These are phyloP conservation scores for Scenedesmus sp. DNA, from an alignment of 163 green algal species.

Conservation along the genomic window DNA sequence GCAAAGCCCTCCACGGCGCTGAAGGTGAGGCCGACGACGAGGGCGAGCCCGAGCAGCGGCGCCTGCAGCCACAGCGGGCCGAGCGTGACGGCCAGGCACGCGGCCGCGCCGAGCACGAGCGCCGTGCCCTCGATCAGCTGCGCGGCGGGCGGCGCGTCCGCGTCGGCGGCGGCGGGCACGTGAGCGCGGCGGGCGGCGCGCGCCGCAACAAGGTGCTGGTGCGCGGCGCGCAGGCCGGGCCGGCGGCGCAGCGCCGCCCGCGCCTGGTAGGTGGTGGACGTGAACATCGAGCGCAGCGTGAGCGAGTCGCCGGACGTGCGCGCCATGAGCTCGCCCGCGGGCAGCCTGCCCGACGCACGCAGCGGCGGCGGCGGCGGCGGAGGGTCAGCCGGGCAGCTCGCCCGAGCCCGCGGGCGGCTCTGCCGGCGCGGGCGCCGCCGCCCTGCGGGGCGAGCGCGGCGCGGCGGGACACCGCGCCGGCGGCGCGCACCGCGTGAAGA, in stretches of 20 bases:
- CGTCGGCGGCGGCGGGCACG: too few species aligned
- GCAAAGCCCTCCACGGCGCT: constrained; percentile 2
- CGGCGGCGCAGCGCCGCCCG: not conserved
- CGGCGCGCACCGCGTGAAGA: constrained; percentile 22
- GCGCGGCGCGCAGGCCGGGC: too few species aligned
- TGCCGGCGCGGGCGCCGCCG: too few species aligned
- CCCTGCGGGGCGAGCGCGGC: too few species aligned
- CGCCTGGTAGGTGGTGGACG: constrained; percentile 42
- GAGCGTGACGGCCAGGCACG: not conserved
- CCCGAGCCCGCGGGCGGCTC: too few species aligned
- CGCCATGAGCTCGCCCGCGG: constrained; percentile 50
- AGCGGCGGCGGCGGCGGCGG: too few species aligned
- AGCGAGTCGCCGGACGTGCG: constrained; percentile 47
- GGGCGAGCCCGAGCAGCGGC: not conserved
- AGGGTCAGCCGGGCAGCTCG: too few species aligned
- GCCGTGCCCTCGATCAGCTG: constrained; percentile 5
- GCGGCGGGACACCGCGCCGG: too few species aligned
- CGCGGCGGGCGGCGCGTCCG: too few species aligned
- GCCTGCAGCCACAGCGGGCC: not conserved
- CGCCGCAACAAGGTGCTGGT: too few species aligned
- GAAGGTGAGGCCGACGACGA: not conserved
- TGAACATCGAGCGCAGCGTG: constrained; percentile 43
- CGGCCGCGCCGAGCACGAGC: not conserved
- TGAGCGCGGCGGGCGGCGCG: too few species aligned
- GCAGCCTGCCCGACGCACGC: constrained; percentile 24